These are phyloP conservation scores for Pleurotus citrinopileatus DNA, from an alignment of 768 basidiomycete genomes.

Conservation along the genomic window DNA sequence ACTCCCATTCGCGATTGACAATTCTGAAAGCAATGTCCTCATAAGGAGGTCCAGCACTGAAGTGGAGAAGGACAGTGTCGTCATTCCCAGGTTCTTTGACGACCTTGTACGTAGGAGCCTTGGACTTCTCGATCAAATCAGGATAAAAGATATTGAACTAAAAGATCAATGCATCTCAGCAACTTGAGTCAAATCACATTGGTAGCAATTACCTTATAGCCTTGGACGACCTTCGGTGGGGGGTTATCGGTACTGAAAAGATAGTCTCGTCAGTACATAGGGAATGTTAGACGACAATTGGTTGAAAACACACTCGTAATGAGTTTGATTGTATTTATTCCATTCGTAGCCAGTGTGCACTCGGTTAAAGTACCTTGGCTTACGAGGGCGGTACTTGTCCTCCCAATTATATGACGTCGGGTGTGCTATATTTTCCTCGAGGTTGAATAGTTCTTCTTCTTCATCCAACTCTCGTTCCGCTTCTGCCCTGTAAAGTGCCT, in stretches of 20 bases:
- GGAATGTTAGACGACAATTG: not conserved
- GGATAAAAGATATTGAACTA: slow-evolving; percentile 98
- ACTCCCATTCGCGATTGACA: slow-evolving; percentile 98
- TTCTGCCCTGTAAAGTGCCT: slow-evolving; percentile 87
- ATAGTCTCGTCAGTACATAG: slow-evolving; percentile 17
- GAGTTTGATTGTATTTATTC: slow-evolving; percentile 99
- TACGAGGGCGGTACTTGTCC: slow-evolving; percentile 96
- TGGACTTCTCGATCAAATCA: slow-evolving; percentile 96
- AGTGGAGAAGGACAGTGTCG: slow-evolving; percentile 90
- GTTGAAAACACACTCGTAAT: slow-evolving; percentile 83
- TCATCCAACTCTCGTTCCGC: slow-evolving; percentile 93
- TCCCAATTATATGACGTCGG: slow-evolving; percentile 95
- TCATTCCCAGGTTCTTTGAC: slow-evolving; percentile 93
- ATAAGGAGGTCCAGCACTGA: slow-evolving; percentile 96
- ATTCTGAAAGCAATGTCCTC: slow-evolving; percentile 99
- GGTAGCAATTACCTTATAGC: slow-evolving; percentile 74
- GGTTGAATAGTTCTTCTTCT: slow-evolving; percentile 93
- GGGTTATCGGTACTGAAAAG: slow-evolving; percentile 86
- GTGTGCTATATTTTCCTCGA: slow-evolving; percentile 83
- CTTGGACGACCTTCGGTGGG: slow-evolving; percentile 98
- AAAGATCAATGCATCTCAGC: slow-evolving; percentile 9
- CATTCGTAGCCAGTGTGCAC: slow-evolving; percentile 99
- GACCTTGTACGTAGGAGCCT: slow-evolving; percentile 95
- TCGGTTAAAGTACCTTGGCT: slow-evolving; percentile 97
- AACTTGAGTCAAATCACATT: not conserved